phyloP scores from a whole-genome alignment of 2,329 filamentous ascomycete genomes.

The Gnomoniopsis sp. region DNA sequence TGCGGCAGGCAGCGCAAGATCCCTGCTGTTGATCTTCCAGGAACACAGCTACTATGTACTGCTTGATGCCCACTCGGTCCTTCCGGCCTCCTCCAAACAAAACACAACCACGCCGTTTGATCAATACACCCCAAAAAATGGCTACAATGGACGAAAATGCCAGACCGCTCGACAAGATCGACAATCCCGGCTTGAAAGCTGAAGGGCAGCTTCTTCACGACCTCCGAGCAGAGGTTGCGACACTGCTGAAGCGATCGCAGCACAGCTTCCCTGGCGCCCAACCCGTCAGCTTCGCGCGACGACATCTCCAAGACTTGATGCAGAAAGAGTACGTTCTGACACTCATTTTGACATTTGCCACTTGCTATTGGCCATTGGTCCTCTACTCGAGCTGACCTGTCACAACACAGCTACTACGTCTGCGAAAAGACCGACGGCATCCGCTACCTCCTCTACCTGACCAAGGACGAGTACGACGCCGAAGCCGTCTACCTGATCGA shows the following conservation, averaged over 20 bases:
- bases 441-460: slow-evolving; percentile 90
- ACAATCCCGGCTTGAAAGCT: slow-evolving; percentile 63
- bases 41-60: too few relatives aligned
- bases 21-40: too few relatives aligned
- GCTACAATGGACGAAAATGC: slow-evolving; percentile 21
- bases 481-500: slow-evolving; percentile 93
- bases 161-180: slow-evolving; percentile 46
- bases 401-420: slow-evolving; percentile 71
- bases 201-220: slow-evolving; percentile 54
- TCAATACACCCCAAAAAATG: not conserved
- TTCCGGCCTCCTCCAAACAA: too few relatives aligned
- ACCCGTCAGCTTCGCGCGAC: slow-evolving; percentile 83
- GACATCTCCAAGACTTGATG: slow-evolving; percentile 79
- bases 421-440: slow-evolving; percentile 98
- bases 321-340: slow-evolving; percentile 63
- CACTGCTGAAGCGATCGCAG: slow-evolving; percentile 67
- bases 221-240: slow-evolving; percentile 71
- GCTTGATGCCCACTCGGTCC: too few relatives aligned
- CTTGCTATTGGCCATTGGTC: not conserved
- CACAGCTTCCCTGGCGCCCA: slow-evolving; percentile 83
- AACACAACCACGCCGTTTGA: not conserved
- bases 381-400: not conserved
- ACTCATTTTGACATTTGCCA: too few relatives aligned
- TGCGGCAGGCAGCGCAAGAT: too few relatives aligned
- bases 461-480: slow-evolving; percentile 53